Conservation (phyloP, 73 alveolate species). For the Paramecium sonneborni region DNA sequence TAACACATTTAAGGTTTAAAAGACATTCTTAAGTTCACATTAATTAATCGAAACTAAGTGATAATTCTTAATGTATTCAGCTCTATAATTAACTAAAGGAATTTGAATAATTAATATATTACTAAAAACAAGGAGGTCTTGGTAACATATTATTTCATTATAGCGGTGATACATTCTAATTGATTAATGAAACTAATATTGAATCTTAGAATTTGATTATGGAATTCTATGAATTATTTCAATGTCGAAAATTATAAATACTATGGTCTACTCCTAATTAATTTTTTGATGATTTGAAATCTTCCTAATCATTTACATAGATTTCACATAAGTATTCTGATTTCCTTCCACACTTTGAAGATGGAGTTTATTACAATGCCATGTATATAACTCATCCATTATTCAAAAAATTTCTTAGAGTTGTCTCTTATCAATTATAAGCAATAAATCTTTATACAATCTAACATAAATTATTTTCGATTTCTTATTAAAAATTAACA, state of each 20-base stretch:
- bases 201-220: neutral
- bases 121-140: constrained; percentile 6
- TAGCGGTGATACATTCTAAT: constrained; percentile 26
- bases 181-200: neutral
- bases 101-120: constrained; percentile 8
- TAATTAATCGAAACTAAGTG: neutral
- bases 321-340: neutral
- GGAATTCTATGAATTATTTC: neutral
- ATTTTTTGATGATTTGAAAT: neutral
- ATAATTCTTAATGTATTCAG: neutral
- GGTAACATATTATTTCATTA: neutral
- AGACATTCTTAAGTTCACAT: neutral
- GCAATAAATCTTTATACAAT: neutral
- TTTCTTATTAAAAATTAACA: neutral
- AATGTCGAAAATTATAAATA: neutral
- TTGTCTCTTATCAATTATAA: neutral
- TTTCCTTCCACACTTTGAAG: constrained; percentile 27
- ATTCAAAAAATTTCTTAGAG: neutral
- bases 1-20: constrained; percentile 29
- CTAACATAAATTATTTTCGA: neutral
- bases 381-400: neutral
- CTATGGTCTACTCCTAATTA: constrained; percentile 42
- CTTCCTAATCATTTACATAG: neutral
- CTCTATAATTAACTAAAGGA: neutral
- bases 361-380: neutral